Evolutionary conservation across 2,329 filamentous ascomycete species (phyloP), one percentile per base, ranked within the genome.

Genomic region (Claviceps africana): DNA sequence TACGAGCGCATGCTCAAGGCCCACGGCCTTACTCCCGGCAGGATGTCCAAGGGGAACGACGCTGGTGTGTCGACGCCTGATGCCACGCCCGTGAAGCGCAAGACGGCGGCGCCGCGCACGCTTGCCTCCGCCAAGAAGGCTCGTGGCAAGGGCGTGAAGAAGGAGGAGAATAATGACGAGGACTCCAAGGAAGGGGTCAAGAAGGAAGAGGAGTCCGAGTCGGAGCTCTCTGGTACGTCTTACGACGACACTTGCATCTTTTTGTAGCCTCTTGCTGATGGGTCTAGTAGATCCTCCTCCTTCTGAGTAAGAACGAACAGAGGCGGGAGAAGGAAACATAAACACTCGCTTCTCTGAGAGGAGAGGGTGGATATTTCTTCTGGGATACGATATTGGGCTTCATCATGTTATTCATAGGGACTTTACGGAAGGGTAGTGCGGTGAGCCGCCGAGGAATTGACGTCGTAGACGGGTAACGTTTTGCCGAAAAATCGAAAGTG

Each of bases 1-100:
- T 86, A 83, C 60, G 79, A 83, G 64, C 77, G 82, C 33, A 73
- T 86, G 61, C 71, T 83, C 67, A 82, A 82, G 62, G 67, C 74
- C 9, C 70, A 82, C 56, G 73, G 72, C 28, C 76, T 82, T 48
- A 58, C 30, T 15, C 53, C 54, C 42, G 37, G 47, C 54, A 59
- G 54, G 50, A 40, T 51, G 13, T 19, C 53, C n/a, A 59, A 55
- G 45, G 39, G 33, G 5, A 22, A 19, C 40, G 55, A 55, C 9
- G 51, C 51, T 10, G 53, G 49, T 2, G 33, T 22, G 3, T 30
- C 50, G 11, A 54, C 48, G 6, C 53, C 58, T 10, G 35, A 53
- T 17, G 47, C 48, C 3, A 60, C 61, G 10, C 62, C 64, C 0
- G 51, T 51, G 52, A 67, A 68, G 58, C 61, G 63, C 54, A 66